These are phyloP conservation scores for Hyphodiscus sp. DNA, from an alignment of 2,329 filamentous ascomycete genomes.

Conservation along the genomic window DNA sequence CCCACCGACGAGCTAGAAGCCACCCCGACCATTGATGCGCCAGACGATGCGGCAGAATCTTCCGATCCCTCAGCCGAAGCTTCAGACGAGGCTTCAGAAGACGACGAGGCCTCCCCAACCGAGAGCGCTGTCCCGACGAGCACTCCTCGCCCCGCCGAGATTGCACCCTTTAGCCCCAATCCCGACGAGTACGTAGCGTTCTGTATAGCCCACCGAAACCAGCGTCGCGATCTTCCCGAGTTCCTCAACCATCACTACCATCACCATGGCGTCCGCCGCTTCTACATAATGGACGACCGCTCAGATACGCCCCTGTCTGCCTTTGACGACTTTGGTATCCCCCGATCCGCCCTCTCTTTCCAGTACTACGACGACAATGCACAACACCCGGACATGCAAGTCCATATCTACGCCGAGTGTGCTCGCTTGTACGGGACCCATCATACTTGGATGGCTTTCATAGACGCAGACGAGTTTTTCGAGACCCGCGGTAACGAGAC, in stretches of 20 bases:
- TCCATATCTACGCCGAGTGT: slow-evolving; percentile 19
- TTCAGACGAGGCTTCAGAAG: no score
- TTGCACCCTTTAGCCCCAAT: neutral
- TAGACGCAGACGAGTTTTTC: slow-evolving; percentile 29
- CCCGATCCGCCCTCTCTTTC: slow-evolving; percentile 19
- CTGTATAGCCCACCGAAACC: slow-evolving; percentile 22
- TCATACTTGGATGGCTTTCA: slow-evolving; percentile 30
- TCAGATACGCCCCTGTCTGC: slow-evolving; percentile 20
- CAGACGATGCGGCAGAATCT: no score
- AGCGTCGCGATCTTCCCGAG: slow-evolving; percentile 20
- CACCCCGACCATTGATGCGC: no score
- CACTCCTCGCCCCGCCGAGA: neutral
- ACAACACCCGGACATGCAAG: slow-evolving; percentile 17
- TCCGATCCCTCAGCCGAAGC: no score
- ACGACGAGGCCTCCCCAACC: no score
- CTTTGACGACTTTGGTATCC: slow-evolving; percentile 18
- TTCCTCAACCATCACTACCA: slow-evolving; percentile 25
- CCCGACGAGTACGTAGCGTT: slow-evolving; percentile 21
- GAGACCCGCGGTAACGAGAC: slow-evolving; percentile 20
- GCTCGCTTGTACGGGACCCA: slow-evolving; percentile 17
- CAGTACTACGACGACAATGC: slow-evolving; percentile 9
- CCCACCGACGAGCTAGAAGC: no score
- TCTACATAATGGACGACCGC: slow-evolving; percentile 27
- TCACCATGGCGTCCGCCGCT: slow-evolving; percentile 22
- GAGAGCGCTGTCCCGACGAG: no score